Evolutionary conservation across 768 basidiomycete species (phyloP).

Genomic region (Daedaleopsis nitida): DNA sequence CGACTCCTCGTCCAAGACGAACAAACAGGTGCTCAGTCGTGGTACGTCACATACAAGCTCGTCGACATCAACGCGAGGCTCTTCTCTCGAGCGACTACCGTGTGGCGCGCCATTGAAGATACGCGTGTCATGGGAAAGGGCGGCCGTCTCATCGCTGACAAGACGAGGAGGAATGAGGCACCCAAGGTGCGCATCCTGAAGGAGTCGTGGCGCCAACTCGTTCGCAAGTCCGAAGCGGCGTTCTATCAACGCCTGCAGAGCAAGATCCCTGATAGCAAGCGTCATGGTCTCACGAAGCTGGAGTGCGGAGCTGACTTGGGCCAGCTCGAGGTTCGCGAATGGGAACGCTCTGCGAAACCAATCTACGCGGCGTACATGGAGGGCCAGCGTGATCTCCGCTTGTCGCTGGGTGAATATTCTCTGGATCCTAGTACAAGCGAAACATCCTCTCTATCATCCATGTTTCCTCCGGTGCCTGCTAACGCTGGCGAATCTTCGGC

Average conservation of each 20-base stretch:
- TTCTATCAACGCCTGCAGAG: conserved; percentile 4
- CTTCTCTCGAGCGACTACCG: conserved; percentile 14
- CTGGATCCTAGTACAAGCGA: too few species aligned
- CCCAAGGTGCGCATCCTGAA: conserved; percentile 10
- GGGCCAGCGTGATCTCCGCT: not conserved
- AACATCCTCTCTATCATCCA: too few species aligned
- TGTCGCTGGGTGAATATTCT: too few species aligned
- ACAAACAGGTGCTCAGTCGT: not conserved
- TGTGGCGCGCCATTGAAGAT: conserved; percentile 17
- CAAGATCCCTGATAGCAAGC: not conserved
- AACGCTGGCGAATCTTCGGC: too few species aligned
- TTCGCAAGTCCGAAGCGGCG: conserved; percentile 1
- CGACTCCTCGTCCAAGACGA: conserved; percentile 3
- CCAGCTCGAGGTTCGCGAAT: not conserved
- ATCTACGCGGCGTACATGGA: not conserved
- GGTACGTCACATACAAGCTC: not conserved
- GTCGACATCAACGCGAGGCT: conserved; percentile 7
- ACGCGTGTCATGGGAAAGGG: not conserved
- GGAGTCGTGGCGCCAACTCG: conserved; percentile 16
- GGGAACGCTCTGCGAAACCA: not conserved
- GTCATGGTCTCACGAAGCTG: not conserved
- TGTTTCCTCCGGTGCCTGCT: too few species aligned
- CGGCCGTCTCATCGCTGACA: too few species aligned
- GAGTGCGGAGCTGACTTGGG: conserved; percentile 11
- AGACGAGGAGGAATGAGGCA: not conserved